Evolutionary conservation across 768 basidiomycete species (phyloP).

Genomic region (Leccinum boreale): DNA sequence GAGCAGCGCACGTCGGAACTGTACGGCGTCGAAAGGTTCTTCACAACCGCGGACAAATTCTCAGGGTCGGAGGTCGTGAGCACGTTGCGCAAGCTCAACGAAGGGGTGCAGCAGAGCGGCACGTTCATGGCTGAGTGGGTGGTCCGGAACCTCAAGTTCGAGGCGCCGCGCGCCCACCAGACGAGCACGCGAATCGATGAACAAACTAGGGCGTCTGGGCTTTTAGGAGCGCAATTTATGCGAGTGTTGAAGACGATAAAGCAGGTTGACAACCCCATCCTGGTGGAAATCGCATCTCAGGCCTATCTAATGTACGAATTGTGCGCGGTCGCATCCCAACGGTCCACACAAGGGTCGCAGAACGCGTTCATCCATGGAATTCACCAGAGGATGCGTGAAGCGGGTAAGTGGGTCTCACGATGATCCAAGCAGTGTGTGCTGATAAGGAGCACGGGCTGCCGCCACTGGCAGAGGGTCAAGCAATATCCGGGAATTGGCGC

Average conservation of each 20-base stretch:
- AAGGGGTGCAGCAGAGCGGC: conserved; percentile 43
- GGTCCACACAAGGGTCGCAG: conserved; percentile 18
- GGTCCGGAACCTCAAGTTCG: conserved; percentile 35
- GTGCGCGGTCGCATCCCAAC: conserved; percentile 15
- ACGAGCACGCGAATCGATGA: conserved; percentile 4
- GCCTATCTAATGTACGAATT: conserved; percentile 22
- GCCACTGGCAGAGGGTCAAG: conserved; percentile 43
- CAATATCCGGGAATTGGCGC: conserved; percentile 42
- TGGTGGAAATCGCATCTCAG: conserved; percentile 33
- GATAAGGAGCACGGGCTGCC: background rate
- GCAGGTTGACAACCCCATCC: conserved; percentile 25
- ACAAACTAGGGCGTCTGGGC: conserved; percentile 5
- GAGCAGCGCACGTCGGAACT: conserved; percentile 41
- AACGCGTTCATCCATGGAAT: conserved; percentile 19
- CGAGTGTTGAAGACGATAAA: conserved; percentile 15
- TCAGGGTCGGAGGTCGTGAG: conserved; percentile 44
- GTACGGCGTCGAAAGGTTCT: conserved; percentile 40
- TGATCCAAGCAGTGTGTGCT: background rate
- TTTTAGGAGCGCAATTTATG: conserved; percentile 15
- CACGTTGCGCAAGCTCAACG: conserved; percentile 42
- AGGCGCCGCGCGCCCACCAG: background rate
- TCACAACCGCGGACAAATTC: conserved; percentile 38
- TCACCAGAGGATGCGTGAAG: conserved; percentile 32
- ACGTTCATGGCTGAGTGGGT: conserved; percentile 43
- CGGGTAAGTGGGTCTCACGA: conserved; percentile 25